Conservation (phyloP, 2,329 filamentous ascomycete species). For the Fusarium piperis region DNA sequence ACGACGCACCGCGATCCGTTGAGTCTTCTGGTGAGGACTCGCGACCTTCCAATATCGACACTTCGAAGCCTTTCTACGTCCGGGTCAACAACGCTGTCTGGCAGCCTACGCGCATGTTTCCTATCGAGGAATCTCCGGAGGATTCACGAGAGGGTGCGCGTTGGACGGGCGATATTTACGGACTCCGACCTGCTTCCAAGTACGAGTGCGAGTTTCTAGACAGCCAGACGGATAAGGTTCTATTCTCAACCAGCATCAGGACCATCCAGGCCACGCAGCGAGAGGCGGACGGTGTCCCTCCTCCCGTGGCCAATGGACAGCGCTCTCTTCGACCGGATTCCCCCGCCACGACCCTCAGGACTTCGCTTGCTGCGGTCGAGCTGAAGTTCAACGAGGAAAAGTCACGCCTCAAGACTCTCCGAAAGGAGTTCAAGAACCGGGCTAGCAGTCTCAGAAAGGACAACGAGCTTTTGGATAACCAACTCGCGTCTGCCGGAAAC, state of each 20-base stretch:
- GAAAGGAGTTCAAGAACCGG: conserved; percentile 79
- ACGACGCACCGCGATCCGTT: conserved; percentile 42
- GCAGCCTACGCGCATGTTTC: conserved; percentile 78
- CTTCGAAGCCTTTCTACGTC: conserved; percentile 80
- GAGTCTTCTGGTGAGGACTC: conserved; percentile 45
- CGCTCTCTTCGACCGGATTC: conserved; percentile 77
- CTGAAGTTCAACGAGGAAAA: conserved; percentile 76
- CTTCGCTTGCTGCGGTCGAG: conserved; percentile 78
- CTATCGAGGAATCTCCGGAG: conserved; percentile 51
- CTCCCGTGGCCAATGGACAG: conserved; percentile 56
- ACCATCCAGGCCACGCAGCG: conserved; percentile 62
- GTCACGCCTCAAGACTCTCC: conserved; percentile 72
- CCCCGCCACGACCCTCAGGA: conserved; percentile 78
- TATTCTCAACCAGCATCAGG: conserved; percentile 78
- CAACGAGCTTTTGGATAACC: conserved; percentile 73
- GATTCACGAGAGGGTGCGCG: conserved; percentile 56
- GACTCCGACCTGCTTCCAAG: conserved; percentile 75
- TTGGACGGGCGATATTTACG: conserved; percentile 78
- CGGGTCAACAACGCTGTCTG: conserved; percentile 81
- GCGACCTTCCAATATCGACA: conserved; percentile 66
- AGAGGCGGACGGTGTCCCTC: conserved; percentile 43
- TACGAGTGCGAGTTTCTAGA: conserved; percentile 83
- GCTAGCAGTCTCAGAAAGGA: conserved; percentile 76
- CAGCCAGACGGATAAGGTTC: conserved; percentile 69
- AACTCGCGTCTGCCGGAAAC: conserved; percentile 74